Evolutionary conservation across 768 basidiomycete species (phyloP).

Genomic region (Podaxis carcinomalis): DNA sequence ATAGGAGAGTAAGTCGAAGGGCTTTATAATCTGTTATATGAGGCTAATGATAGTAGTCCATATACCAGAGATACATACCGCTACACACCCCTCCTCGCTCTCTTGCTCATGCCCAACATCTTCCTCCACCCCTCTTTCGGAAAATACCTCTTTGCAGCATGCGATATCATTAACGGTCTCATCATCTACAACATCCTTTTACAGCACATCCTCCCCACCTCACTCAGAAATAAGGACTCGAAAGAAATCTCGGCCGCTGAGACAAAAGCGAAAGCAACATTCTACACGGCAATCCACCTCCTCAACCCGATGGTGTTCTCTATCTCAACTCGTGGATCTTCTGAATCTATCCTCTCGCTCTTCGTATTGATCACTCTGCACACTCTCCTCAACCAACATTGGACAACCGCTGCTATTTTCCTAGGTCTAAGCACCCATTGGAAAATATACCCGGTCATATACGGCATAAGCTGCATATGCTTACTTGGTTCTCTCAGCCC

Average conservation of each 20-base stretch:
- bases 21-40: neutral
- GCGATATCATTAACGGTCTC: conserved; percentile 77
- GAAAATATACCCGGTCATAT: conserved; percentile 97
- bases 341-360: conserved; percentile 81
- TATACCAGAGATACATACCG: conserved; percentile 92
- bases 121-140: conserved; percentile 84
- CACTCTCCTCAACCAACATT: conserved; percentile 50
- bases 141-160: conserved; percentile 81
- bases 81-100: conserved; percentile 90
- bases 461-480: conserved; percentile 74
- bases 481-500: conserved; percentile 31
- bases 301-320: conserved; percentile 93
- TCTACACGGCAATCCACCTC: conserved; percentile 72
- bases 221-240: conserved; percentile 2
- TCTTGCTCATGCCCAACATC: conserved; percentile 76
- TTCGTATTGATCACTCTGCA: conserved; percentile 72
- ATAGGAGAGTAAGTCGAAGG: conserved; percentile 71
- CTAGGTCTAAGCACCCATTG: conserved; percentile 87
- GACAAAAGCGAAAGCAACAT: conserved; percentile 35
- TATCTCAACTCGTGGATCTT: conserved; percentile 95
- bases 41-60: conserved; percentile 49
- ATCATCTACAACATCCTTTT: conserved; percentile 65
- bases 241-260: conserved; percentile 8
- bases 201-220: conserved; percentile 39
- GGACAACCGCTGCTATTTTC: conserved; percentile 64